Conservation (phyloP, 176 grass and related monocot genomes). For the Cymbopogon citratus region DNA sequence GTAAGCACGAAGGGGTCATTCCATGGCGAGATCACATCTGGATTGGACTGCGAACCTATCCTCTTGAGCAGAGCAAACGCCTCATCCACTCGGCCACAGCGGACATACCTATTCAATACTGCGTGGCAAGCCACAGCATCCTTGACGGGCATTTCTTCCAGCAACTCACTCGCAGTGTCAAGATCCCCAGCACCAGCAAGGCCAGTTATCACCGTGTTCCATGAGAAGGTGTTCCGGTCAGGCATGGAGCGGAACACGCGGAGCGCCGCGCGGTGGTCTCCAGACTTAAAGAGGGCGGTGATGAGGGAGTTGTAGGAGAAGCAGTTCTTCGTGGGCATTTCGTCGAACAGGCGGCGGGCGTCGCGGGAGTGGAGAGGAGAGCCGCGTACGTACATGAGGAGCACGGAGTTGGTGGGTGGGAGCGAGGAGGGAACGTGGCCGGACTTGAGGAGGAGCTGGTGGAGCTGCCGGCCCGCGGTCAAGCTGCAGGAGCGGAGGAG, state of each 20-base stretch:
- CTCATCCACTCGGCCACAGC: slow-evolving; percentile 22
- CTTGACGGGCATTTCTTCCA: slow-evolving; percentile 52
- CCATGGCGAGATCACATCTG: background rate
- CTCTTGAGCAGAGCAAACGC: slow-evolving; percentile 47
- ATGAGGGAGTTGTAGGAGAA: slow-evolving; percentile 63
- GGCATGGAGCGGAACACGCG: slow-evolving; percentile 51
- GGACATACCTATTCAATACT: slow-evolving; percentile 42
- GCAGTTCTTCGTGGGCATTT: slow-evolving; percentile 46
- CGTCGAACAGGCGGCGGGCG: slow-evolving; percentile 41
- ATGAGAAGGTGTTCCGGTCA: slow-evolving; percentile 50
- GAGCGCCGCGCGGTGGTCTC: slow-evolving; percentile 26
- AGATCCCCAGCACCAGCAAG: slow-evolving; percentile 34
- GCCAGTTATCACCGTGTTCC: slow-evolving; percentile 49
- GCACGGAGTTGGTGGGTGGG: slow-evolving; percentile 45
- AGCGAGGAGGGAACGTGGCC: slow-evolving; percentile 46
- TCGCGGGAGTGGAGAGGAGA: slow-evolving; percentile 14
- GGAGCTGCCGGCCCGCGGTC: slow-evolving; percentile 40
- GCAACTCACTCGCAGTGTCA: slow-evolving; percentile 14
- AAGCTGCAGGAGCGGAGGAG: slow-evolving; percentile 46
- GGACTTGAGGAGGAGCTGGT: slow-evolving; percentile 61
- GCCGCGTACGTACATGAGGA: slow-evolving; percentile 52
- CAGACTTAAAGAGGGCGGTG: slow-evolving; percentile 33
- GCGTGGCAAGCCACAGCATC: slow-evolving; percentile 44
- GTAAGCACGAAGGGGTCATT: slow-evolving; percentile 60
- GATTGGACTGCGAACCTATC: background rate